Conservation (phyloP, 192 early-diverging fungal genomes). For the Coemansia sp. region DNA sequence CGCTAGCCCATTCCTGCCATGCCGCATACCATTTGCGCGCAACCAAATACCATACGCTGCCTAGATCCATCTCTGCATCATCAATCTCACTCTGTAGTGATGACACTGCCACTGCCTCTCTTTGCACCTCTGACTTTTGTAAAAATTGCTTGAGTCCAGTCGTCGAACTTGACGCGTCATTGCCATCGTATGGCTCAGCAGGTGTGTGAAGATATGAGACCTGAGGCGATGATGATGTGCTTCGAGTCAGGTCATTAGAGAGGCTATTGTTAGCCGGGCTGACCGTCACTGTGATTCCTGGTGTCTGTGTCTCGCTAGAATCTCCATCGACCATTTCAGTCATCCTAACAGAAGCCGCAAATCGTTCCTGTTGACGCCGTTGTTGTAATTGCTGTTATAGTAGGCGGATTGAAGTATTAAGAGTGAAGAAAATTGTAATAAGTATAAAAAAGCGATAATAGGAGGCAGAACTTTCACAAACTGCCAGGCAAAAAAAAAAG, state of each 20-base stretch:
- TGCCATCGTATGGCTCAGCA: constrained; percentile 32
- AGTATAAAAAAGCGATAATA: constrained; percentile 1
- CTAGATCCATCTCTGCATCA: constrained; percentile 26
- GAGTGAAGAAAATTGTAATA: constrained; percentile 9
- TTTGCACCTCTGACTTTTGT: background rate
- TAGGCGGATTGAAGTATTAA: background rate
- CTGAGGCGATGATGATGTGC: constrained; percentile 5
- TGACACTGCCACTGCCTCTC: background rate
- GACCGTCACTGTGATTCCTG: constrained; percentile 4
- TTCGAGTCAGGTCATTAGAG: background rate
- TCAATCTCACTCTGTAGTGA: constrained; percentile 22
- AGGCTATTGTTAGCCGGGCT: background rate
- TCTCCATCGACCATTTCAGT: no score
- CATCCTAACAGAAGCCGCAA: no score
- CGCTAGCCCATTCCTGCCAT: constrained; percentile 50
- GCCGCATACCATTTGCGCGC: constrained; percentile 42
- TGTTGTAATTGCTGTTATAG: no score
- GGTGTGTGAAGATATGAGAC: constrained; percentile 37
- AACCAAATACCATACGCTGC: constrained; percentile 56
- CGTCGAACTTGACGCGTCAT: background rate
- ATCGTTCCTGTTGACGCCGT: no score
- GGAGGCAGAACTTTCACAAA: no score
- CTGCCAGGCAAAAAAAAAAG: no score
- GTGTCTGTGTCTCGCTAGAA: background rate
- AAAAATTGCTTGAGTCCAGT: background rate